phyloP scores from a whole-genome alignment of 73 alveolate species.

The Stentor roeselii region DNA sequence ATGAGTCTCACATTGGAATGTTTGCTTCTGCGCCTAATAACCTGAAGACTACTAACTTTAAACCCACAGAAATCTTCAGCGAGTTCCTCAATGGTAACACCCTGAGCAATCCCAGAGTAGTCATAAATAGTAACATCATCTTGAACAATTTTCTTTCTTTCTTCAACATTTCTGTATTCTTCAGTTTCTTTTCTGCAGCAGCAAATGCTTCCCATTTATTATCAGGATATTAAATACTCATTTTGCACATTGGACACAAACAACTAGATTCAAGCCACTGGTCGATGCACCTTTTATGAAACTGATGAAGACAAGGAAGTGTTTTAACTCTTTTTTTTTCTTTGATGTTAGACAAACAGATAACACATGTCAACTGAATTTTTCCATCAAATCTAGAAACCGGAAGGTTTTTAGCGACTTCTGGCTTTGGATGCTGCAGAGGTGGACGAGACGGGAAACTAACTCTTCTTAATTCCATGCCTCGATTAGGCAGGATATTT shows the following conservation, averaged over 20 bases:
- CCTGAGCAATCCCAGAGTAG: no score
- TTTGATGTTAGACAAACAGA: not conserved
- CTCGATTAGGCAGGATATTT: not conserved
- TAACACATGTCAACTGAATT: not conserved
- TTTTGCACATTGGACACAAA: slow-evolving; percentile 44
- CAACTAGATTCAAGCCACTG: slow-evolving; percentile 61
- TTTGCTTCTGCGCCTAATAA: no score
- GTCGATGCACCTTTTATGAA: slow-evolving; percentile 80
- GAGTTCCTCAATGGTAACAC: no score
- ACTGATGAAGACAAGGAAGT: slow-evolving; percentile 81
- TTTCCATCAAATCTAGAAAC: not conserved
- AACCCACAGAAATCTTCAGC: no score
- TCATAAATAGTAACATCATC: no score
- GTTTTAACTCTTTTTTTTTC: slow-evolving; percentile 37
- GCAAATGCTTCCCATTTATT: no score
- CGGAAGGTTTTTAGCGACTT: not conserved
- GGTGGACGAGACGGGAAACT: not conserved
- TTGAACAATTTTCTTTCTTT: no score
- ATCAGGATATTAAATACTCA: not conserved
- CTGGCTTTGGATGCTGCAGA: not conserved
- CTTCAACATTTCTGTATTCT: no score
- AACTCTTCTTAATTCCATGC: not conserved
- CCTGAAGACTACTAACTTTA: no score
- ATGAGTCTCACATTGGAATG: no score
- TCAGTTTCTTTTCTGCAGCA: no score